These are phyloP conservation scores for Fomitopsis serialis DNA, from an alignment of 768 basidiomycete species.

Conservation along the genomic window DNA sequence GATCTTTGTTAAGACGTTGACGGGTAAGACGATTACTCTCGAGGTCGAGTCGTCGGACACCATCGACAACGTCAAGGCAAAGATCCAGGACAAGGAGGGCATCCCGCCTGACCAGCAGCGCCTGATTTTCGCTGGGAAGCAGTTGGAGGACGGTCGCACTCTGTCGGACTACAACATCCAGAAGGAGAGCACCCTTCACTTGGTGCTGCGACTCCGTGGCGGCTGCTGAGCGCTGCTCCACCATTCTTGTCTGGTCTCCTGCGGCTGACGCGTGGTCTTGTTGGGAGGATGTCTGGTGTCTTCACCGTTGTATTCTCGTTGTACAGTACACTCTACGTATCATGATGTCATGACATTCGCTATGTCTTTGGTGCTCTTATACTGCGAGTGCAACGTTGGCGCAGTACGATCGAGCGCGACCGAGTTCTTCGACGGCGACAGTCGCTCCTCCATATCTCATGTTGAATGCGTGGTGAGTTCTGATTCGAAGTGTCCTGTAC, in stretches of 20 bases:
- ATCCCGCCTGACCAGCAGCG: slow-evolving; percentile 28
- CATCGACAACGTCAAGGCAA: slow-evolving; percentile 27
- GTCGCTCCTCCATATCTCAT: too few relatives aligned
- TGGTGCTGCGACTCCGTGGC: slow-evolving; percentile 43
- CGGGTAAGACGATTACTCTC: slow-evolving; percentile 52
- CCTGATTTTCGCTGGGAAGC: slow-evolving; percentile 27
- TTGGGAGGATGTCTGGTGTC: slow-evolving; percentile 5
- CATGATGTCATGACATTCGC: neutral
- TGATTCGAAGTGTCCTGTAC: too few relatives aligned
- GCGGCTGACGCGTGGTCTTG: neutral
- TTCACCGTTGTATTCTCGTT: neutral
- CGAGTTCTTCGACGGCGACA: too few relatives aligned
- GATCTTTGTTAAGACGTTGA: slow-evolving; percentile 47
- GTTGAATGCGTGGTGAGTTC: too few relatives aligned
- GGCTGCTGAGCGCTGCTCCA: slow-evolving; percentile 26
- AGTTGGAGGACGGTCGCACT: slow-evolving; percentile 26
- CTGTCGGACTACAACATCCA: slow-evolving; percentile 28
- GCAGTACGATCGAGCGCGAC: too few relatives aligned
- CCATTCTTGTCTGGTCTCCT: neutral
- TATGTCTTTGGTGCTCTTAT: neutral
- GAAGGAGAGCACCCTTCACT: slow-evolving; percentile 25
- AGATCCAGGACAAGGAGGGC: slow-evolving; percentile 28
- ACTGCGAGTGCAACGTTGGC: too few relatives aligned
- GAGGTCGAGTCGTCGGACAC: slow-evolving; percentile 40
- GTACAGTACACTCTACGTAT: slow-evolving; percentile 3